Conservation (phyloP, 2,329 filamentous ascomycete genomes). For the Pyrenochaeta sp. region DNA sequence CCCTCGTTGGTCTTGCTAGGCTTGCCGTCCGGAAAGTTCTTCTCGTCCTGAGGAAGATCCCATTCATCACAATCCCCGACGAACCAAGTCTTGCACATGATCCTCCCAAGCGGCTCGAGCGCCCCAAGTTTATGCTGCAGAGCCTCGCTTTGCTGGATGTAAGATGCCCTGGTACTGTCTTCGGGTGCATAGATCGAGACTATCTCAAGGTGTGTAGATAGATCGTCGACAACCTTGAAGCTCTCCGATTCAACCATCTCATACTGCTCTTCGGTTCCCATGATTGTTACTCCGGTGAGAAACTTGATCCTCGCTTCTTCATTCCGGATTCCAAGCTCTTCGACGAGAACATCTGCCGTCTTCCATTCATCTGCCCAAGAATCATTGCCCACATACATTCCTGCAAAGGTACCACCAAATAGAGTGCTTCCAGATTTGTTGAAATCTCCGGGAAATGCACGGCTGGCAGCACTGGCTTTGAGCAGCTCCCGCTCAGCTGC, state of each 20-base stretch:
- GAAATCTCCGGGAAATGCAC: constrained; percentile 75
- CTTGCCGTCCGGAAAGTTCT: constrained; percentile 32
- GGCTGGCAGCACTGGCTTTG: constrained; percentile 60
- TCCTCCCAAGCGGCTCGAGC: constrained; percentile 61
- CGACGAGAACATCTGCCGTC: constrained; percentile 21
- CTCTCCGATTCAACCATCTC: constrained; percentile 32
- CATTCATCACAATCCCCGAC: constrained; percentile 50
- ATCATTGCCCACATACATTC: constrained; percentile 50
- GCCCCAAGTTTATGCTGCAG: constrained; percentile 46
- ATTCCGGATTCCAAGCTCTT: constrained; percentile 50
- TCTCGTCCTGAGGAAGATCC: constrained; percentile 47
- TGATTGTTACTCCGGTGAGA: constrained; percentile 58
- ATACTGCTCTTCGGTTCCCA: constrained; percentile 54
- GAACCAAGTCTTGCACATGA: constrained; percentile 60
- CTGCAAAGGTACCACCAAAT: constrained; percentile 64
- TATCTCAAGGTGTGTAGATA: constrained; percentile 47
- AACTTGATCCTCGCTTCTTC: constrained; percentile 59
- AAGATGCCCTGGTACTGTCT: constrained; percentile 56
- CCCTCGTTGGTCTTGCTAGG: constrained; percentile 40
- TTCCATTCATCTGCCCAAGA: constrained; percentile 50
- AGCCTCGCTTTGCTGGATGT: constrained; percentile 47
- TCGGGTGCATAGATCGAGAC: constrained; percentile 59
- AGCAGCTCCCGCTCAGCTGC: constrained; percentile 72
- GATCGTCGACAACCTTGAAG: constrained; percentile 26
- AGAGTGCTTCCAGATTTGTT: constrained; percentile 77